These are phyloP conservation scores for Colletotrichum musicola DNA, from an alignment of 2,329 filamentous ascomycete genomes.

Conservation along the genomic window DNA sequence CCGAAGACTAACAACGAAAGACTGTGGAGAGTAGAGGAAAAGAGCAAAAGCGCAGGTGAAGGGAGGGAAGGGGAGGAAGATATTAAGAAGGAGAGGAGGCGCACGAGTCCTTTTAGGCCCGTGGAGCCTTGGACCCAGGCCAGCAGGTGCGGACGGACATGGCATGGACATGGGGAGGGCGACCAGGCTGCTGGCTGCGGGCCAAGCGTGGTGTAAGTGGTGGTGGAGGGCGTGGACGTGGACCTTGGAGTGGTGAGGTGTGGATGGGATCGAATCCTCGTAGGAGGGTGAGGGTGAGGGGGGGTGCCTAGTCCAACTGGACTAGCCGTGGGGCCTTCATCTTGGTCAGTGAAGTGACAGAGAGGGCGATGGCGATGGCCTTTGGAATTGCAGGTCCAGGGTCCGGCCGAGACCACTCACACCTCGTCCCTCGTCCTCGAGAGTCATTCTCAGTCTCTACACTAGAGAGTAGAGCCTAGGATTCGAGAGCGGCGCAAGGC, in stretches of 20 bases:
- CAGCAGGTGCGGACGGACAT: not conserved
- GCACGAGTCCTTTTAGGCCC: conserved; percentile 37
- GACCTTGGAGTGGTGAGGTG: conserved; percentile 9
- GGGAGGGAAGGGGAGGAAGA: conserved; percentile 13
- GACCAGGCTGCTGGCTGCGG: not conserved
- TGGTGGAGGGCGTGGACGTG: conserved; percentile 17
- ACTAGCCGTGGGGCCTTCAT: conserved; percentile 35
- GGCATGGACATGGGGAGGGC: conserved; percentile 17
- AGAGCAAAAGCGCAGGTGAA: conserved; percentile 6
- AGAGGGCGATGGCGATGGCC: conserved; percentile 16
- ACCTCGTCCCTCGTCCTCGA: too few relatives aligned
- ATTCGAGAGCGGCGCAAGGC: not conserved
- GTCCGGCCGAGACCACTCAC: conserved; percentile 30
- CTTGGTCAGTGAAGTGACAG: conserved; percentile 11
- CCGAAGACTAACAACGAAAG: conserved; percentile 40
- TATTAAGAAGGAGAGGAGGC: conserved; percentile 36
- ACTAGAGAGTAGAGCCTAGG: too few relatives aligned
- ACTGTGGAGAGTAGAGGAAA: conserved; percentile 35
- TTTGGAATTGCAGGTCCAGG: conserved; percentile 32
- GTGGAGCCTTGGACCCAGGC: conserved; percentile 13
- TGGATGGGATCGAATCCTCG: conserved; percentile 36
- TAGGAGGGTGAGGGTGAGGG: conserved; percentile 15
- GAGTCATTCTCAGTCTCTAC: not conserved
- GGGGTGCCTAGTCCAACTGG: conserved; percentile 19
- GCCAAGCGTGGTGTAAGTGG: too few relatives aligned